These are phyloP conservation scores for Naganishia cerealis DNA, from an alignment of 1,284 basidiomycete species.

Conservation along the genomic window DNA sequence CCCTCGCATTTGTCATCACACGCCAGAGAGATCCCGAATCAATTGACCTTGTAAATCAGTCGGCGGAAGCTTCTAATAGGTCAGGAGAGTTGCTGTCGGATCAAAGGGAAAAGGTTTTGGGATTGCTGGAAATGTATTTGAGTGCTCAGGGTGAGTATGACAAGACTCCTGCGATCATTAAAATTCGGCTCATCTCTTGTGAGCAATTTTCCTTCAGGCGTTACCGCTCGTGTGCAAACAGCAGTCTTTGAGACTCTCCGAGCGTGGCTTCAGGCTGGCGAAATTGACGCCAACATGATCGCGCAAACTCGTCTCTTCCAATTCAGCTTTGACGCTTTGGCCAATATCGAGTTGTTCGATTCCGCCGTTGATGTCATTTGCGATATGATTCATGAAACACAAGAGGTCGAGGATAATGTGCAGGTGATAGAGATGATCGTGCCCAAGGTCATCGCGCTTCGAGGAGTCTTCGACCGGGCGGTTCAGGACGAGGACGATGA, in stretches of 20 bases:
- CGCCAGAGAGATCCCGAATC: constrained; percentile 32
- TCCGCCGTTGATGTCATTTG: constrained; percentile 86
- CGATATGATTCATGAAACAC: constrained; percentile 96
- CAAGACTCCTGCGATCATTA: background rate
- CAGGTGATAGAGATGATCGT: constrained; percentile 82
- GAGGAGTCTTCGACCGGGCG: constrained; percentile 62
- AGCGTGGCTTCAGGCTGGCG: constrained; percentile 85
- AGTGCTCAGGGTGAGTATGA: constrained; percentile 72
- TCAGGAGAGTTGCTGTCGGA: constrained; percentile 67
- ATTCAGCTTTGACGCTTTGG: constrained; percentile 79
- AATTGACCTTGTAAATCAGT: constrained; percentile 57
- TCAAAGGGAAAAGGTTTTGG: constrained; percentile 72
- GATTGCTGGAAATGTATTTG: constrained; percentile 83
- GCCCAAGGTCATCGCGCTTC: constrained; percentile 73
- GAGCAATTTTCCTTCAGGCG: constrained; percentile 60
- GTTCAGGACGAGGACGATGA: constrained; percentile 64
- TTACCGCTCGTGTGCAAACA: constrained; percentile 75
- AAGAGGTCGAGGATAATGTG: constrained; percentile 95
- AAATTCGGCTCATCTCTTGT: background rate
- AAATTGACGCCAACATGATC: constrained; percentile 68
- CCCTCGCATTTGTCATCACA: background rate
- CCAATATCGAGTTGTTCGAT: constrained; percentile 85
- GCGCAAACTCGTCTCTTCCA: constrained; percentile 78
- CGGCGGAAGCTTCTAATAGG: constrained; percentile 74
- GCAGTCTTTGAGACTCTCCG: constrained; percentile 84